Conservation (phyloP, 495 filamentous ascomycete genomes). For the Neurospora sp. region DNA sequence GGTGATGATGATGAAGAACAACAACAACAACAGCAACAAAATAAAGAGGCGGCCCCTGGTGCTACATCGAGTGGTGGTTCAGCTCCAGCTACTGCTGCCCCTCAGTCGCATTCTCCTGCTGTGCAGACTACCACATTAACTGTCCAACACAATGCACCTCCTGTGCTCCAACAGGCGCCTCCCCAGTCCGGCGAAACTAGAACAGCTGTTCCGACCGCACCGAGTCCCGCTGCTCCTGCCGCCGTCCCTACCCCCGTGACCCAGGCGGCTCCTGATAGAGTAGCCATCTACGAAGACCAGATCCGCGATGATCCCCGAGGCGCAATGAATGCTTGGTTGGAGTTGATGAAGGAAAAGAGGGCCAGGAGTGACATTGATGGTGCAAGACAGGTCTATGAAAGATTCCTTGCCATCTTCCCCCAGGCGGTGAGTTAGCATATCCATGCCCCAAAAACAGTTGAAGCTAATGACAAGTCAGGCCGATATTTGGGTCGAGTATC, state of each 20-base stretch:
- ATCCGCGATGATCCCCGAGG: constrained; percentile 85
- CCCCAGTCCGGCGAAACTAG: not conserved
- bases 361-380: constrained; percentile 72
- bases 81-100: constrained; percentile 5
- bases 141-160: constrained; percentile 14
- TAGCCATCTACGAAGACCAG: constrained; percentile 81
- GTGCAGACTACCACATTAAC: constrained; percentile 11
- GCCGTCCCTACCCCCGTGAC: constrained; percentile 12
- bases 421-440: constrained; percentile 60
- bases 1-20: constrained; percentile 5
- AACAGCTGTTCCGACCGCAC: not conserved
- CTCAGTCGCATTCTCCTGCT: constrained; percentile 13
- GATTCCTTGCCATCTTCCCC: constrained; percentile 80
- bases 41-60: constrained; percentile 10
- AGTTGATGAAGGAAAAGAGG: constrained; percentile 75
- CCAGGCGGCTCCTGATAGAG: constrained; percentile 58
- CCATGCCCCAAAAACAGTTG: not conserved
- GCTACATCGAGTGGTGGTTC: constrained; percentile 12
- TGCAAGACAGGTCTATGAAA: constrained; percentile 68
- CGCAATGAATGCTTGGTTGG: constrained; percentile 82
- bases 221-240: constrained; percentile 6
- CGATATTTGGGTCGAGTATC: constrained; percentile 77
- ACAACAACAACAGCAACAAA: not conserved
- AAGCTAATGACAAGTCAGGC: constrained; percentile 48
- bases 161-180: constrained; percentile 13